Percentiles rank a stretch among this genome's conserved stretches.
phyloP scores from a whole-genome alignment of 345 rosid genomes.

The Melaleuca alternifolia region DNA sequence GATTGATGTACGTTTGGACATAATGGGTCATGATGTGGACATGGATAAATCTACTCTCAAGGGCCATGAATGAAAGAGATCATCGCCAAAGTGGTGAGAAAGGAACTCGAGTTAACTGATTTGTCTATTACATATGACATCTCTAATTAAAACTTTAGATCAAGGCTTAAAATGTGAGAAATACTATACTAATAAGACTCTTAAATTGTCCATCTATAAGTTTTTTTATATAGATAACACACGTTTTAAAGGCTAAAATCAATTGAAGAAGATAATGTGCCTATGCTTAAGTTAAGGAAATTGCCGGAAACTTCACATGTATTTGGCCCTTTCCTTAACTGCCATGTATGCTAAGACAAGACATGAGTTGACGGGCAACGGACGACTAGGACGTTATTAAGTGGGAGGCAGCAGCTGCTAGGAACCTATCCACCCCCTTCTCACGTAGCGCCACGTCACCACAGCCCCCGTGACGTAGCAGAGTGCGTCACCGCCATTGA shows the following conservation, averaged over 20 bases:
- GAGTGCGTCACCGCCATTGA: slow-evolving; percentile 47
- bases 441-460: slow-evolving; percentile 16
- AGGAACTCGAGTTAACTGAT: background rate
- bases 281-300: background rate
- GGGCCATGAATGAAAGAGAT: background rate
- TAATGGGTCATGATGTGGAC: background rate
- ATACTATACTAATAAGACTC: background rate
- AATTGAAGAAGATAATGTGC: background rate
- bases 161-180: background rate
- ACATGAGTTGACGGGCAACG: background rate
- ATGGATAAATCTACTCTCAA: background rate
- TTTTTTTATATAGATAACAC: no score
- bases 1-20: background rate
- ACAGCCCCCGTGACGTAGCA: slow-evolving; percentile 37
- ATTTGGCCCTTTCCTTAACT: background rate
- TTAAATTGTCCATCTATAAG: background rate
- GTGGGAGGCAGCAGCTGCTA: background rate
- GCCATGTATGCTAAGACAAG: background rate
- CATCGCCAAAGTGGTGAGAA: background rate
- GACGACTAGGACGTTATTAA: background rate
- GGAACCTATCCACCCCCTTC: background rate
- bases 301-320: background rate
- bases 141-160: background rate
- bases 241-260: background rate
- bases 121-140: background rate